These are phyloP conservation scores for Moesziomyces sp. DNA, from an alignment of 1,284 basidiomycete species.

Conservation along the genomic window DNA sequence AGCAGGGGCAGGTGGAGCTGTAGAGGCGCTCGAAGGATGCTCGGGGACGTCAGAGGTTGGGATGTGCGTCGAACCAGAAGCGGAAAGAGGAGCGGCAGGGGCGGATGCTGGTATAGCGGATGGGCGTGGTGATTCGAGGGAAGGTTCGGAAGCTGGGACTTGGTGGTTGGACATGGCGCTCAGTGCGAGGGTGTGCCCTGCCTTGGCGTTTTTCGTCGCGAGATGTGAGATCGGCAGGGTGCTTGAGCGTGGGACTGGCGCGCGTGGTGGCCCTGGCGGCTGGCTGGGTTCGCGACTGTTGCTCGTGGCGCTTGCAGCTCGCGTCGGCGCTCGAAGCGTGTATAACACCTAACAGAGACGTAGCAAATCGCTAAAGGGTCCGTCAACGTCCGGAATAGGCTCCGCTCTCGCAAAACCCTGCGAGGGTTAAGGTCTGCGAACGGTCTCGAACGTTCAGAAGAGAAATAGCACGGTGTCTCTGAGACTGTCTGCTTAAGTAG, in stretches of 20 bases:
- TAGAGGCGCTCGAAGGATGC: neutral
- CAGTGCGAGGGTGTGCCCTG: constrained; percentile 2
- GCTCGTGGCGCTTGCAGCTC: too few species aligned
- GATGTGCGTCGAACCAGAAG: constrained; percentile 1
- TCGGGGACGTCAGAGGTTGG: constrained; percentile 1
- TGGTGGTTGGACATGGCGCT: constrained; percentile 31
- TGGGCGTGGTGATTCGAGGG: constrained; percentile 22
- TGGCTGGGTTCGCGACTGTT: too few species aligned
- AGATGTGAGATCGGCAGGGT: constrained; percentile 28
- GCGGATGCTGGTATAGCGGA: constrained; percentile 8
- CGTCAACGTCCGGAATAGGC: too few species aligned
- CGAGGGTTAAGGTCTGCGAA: too few species aligned
- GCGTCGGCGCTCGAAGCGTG: too few species aligned
- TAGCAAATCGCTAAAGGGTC: too few species aligned
- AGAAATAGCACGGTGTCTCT: too few species aligned
- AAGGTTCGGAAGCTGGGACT: constrained; percentile 23
- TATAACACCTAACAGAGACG: too few species aligned
- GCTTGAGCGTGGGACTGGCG: neutral
- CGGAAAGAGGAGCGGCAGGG: constrained; percentile 1
- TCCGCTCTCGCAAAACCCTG: too few species aligned
- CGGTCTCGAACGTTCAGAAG: too few species aligned
- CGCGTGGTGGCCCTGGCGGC: too few species aligned
- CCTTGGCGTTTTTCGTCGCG: neutral
- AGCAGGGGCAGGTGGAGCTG: neutral
- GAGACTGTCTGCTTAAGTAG: too few species aligned